Percentiles rank a stretch among this genome's conserved stretches.
Conservation (phyloP, 2,329 filamentous ascomycete genomes). For the Trichoderma polysporum region DNA sequence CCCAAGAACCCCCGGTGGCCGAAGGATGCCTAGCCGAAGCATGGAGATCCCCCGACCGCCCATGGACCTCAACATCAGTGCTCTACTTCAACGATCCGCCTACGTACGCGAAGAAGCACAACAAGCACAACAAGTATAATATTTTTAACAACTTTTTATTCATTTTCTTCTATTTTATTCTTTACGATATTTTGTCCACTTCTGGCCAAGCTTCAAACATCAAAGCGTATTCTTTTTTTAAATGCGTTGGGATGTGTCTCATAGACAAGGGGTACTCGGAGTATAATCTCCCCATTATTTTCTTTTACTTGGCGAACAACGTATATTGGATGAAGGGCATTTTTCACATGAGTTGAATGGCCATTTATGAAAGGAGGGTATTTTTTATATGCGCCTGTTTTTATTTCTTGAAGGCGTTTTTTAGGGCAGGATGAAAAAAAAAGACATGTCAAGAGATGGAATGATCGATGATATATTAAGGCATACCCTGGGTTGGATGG, state of each 20-base stretch:
- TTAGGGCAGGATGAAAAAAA: not conserved
- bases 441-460: not conserved
- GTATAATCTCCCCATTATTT: not conserved
- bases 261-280: not conserved
- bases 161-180: not conserved
- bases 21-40: constrained; percentile 55
- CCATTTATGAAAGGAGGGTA: not conserved
- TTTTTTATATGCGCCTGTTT: not conserved
- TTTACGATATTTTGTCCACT: not conserved
- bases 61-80: constrained; percentile 30
- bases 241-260: not conserved
- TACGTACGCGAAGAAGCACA: not conserved
- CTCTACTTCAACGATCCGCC: constrained; percentile 21
- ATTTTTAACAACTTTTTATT: not conserved
- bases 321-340: not conserved
- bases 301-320: not conserved
- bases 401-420: not conserved
- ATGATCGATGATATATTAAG: not conserved
- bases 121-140: not conserved
- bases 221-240: not conserved
- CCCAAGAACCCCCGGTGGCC: constrained; percentile 54
- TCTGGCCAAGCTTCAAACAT: not conserved
- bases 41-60: constrained; percentile 51
- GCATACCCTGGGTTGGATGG: constrained; percentile 10
- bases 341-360: not conserved